phyloP scores from a whole-genome alignment of 352 stramenopile genomes.

The Phytopythium mirpurense region DNA sequence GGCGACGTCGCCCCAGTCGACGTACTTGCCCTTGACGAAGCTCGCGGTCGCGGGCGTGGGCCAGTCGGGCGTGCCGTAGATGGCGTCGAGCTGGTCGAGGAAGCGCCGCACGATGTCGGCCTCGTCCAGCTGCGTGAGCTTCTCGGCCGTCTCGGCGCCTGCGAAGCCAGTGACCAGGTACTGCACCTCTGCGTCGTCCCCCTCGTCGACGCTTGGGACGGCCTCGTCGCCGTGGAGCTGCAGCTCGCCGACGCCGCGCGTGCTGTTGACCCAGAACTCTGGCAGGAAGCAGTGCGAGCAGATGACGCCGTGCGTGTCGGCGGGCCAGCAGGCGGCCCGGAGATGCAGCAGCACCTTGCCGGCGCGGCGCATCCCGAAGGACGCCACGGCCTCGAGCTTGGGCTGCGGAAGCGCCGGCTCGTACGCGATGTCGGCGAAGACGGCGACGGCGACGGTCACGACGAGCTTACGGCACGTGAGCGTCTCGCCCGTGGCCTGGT shows the following conservation, averaged over 20 bases:
- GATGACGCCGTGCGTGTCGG: slow-evolving; percentile 70
- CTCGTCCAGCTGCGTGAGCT: slow-evolving; percentile 31
- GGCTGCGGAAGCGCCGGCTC: slow-evolving; percentile 40
- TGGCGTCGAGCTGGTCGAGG: slow-evolving; percentile 66
- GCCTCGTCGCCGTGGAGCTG: slow-evolving; percentile 50
- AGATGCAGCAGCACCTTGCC: slow-evolving; percentile 80
- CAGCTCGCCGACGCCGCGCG: slow-evolving; percentile 53
- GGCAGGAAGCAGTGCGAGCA: slow-evolving; percentile 80
- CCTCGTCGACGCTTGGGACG: not conserved
- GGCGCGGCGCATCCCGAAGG: slow-evolving; percentile 68
- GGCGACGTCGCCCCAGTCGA: slow-evolving; percentile 69
- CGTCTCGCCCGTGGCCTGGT: slow-evolving; percentile 33
- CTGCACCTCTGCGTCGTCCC: slow-evolving; percentile 24
- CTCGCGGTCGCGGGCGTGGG: slow-evolving; percentile 46
- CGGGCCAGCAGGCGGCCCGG: slow-evolving; percentile 55
- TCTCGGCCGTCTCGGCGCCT: slow-evolving; percentile 59
- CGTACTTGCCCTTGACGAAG: slow-evolving; percentile 74
- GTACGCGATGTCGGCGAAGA: slow-evolving; percentile 76
- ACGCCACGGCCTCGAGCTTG: slow-evolving; percentile 56
- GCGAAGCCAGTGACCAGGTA: slow-evolving; percentile 76
- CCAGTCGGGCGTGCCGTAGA: slow-evolving; percentile 57
- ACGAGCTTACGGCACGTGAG: slow-evolving; percentile 58
- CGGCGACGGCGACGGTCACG: slow-evolving; percentile 70
- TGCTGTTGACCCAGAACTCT: slow-evolving; percentile 83
- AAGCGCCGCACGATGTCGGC: slow-evolving; percentile 60